Evolutionary conservation across 805 yeast genomes (phyloP).

Genomic region (Zygosaccharomyces siamensis): DNA sequence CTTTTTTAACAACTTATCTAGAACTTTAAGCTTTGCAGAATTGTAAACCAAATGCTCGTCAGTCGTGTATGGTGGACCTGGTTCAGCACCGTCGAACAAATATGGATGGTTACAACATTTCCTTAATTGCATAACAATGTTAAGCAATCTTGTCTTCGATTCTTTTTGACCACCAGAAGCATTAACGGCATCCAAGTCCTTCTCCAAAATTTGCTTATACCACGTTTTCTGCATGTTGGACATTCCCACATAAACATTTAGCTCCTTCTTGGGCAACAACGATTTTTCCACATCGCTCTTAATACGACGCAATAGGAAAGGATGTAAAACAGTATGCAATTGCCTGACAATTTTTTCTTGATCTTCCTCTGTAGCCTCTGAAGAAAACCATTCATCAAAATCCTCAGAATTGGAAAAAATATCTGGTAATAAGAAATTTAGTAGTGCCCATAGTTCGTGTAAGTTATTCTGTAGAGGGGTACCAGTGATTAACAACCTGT

Average conservation of each 20-base stretch:
- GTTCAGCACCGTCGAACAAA: conserved; percentile 81
- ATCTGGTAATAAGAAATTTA: conserved; percentile 73
- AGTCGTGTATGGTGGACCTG: conserved; percentile 83
- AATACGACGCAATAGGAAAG: conserved; percentile 70
- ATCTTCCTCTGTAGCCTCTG: conserved; percentile 38
- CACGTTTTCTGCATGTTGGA: conserved; percentile 73
- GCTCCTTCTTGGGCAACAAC: conserved; percentile 66
- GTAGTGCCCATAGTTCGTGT: conserved; percentile 76
- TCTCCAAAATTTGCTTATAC: conserved; percentile 72
- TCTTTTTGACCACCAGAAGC: conserved; percentile 75
- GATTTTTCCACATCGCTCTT: conserved; percentile 80
- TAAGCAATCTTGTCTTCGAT: conserved; percentile 67
- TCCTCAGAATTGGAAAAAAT: conserved; percentile 68
- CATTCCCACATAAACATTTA: conserved; percentile 70
- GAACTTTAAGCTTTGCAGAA: conserved; percentile 64
- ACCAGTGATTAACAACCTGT: conserved; percentile 71
- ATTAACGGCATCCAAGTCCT: conserved; percentile 79
- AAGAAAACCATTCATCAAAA: conserved; percentile 70
- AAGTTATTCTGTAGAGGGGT: conserved; percentile 77
- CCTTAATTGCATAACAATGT: conserved; percentile 80
- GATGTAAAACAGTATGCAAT: conserved; percentile 69
- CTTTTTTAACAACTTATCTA: conserved; percentile 61
- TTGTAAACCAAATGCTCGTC: conserved; percentile 77
- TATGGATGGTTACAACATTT: conserved; percentile 86
- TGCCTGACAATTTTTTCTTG: conserved; percentile 58